phyloP scores from a whole-genome alignment of 2,329 filamentous ascomycete species.

The Mycocentrospora acerina region DNA sequence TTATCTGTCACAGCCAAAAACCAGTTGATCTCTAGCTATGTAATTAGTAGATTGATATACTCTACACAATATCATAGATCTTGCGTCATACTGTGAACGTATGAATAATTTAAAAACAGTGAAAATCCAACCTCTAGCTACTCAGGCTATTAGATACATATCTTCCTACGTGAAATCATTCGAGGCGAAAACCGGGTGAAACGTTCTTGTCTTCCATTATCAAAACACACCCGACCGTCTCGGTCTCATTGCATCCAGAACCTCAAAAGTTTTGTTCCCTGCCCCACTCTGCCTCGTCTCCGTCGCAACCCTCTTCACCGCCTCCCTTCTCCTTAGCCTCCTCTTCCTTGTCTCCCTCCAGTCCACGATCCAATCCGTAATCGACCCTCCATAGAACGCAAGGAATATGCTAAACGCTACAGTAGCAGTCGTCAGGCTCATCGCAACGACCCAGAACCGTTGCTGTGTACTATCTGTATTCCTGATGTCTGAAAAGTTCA shows the following conservation, averaged over 20 bases:
- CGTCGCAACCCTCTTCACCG: slow-evolving; percentile 1
- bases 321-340: slow-evolving; percentile 11
- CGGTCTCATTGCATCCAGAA: slow-evolving; percentile 21
- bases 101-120: too few species aligned
- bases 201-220: too few species aligned
- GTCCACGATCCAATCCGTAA: slow-evolving; percentile 38
- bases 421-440: slow-evolving; percentile 42
- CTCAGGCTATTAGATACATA: too few species aligned
- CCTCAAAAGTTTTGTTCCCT: slow-evolving; percentile 19
- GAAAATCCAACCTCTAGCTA: too few species aligned
- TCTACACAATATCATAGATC: too few species aligned
- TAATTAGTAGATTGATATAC: too few species aligned
- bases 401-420: slow-evolving; percentile 43
- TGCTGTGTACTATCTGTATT: slow-evolving; percentile 42
- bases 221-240: slow-evolving; percentile 10
- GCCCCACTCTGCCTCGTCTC: slow-evolving; percentile 7
- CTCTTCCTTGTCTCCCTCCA: slow-evolving; percentile 38
- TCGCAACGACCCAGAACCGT: slow-evolving; percentile 45
- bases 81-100: too few species aligned
- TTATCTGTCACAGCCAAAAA: too few species aligned
- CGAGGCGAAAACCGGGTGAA: too few species aligned
- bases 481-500: slow-evolving; percentile 47
- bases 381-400: slow-evolving; percentile 44
- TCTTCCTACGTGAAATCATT: too few species aligned
- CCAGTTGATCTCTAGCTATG: too few species aligned